These are phyloP conservation scores for Plasmodium yoelii DNA, from an alignment of 169 alveolate species.

Conservation along the genomic window DNA sequence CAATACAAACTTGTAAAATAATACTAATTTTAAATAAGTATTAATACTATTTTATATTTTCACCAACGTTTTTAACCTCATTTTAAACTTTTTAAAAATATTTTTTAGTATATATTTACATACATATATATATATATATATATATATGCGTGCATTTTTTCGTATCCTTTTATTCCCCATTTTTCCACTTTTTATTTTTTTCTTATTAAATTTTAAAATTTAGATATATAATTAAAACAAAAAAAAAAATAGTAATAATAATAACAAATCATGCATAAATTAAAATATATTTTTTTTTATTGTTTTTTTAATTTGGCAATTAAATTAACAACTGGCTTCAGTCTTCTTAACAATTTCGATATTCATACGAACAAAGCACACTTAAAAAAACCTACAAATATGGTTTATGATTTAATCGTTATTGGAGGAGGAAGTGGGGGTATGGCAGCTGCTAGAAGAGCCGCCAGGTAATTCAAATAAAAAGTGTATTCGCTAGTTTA, in stretches of 20 bases:
- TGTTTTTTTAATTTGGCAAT: slow-evolving; percentile 17
- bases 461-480: slow-evolving; percentile 68
- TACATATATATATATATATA: background rate
- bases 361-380: slow-evolving; percentile 21
- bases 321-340: slow-evolving; percentile 49
- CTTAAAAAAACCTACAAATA: slow-evolving; percentile 42
- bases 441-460: slow-evolving; percentile 85
- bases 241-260: background rate
- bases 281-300: slow-evolving; percentile 22
- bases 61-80: background rate
- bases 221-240: background rate
- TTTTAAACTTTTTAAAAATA: background rate
- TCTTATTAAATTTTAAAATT: background rate
- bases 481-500: background rate
- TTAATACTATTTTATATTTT: background rate
- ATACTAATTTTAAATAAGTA: slow-evolving; percentile 52
- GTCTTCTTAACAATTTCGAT: slow-evolving; percentile 27
- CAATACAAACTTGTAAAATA: slow-evolving; percentile 6
- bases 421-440: slow-evolving; percentile 94
- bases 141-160: background rate
- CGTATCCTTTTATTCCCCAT: background rate
- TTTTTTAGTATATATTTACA: background rate
- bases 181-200: background rate
- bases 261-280: slow-evolving; percentile 24
- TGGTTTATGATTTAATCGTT: slow-evolving; percentile 84